Conservation (phyloP, 1,284 basidiomycete species). For the Ceratobasidium sp. region DNA sequence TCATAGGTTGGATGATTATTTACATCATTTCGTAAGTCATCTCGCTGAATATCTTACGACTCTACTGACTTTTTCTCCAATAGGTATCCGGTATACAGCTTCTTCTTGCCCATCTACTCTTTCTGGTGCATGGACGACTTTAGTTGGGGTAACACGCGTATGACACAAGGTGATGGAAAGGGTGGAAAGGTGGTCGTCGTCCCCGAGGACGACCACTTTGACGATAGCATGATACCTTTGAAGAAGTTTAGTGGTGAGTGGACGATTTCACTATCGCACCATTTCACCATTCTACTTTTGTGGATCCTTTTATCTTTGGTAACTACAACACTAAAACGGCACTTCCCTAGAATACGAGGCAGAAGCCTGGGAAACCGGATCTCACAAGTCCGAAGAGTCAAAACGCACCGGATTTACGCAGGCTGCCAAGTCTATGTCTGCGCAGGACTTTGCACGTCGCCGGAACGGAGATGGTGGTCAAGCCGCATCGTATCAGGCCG, state of each 20-base stretch:
- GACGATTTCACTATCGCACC: too few species aligned
- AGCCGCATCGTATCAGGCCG: constrained; percentile 62
- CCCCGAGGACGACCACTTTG: constrained; percentile 95
- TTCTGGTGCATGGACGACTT: constrained; percentile 99
- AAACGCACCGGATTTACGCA: constrained; percentile 44
- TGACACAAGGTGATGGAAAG: constrained; percentile 95
- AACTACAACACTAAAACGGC: constrained; percentile 28
- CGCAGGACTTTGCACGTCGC: constrained; percentile 39
- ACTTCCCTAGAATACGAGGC: constrained; percentile 82
- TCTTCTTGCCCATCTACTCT: constrained; percentile 97
- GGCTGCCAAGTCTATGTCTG: constrained; percentile 42
- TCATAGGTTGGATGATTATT: constrained; percentile 97
- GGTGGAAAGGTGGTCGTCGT: constrained; percentile 93
- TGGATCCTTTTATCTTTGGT: background rate
- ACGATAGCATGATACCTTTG: constrained; percentile 97
- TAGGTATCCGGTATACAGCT: constrained; percentile 93
- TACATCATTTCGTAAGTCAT: constrained; percentile 83
- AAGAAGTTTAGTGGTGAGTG: constrained; percentile 94
- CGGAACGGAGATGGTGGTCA: constrained; percentile 46
- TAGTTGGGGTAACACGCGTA: constrained; percentile 95
- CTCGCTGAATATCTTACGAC: background rate
- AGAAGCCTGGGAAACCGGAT: constrained; percentile 85
- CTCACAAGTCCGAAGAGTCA: constrained; percentile 71
- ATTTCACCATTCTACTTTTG: too few species aligned
- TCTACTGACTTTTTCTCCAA: constrained; percentile 3